These are phyloP conservation scores for Sclerotinia spermophila DNA, from an alignment of 2,329 filamentous ascomycete species.

Conservation along the genomic window DNA sequence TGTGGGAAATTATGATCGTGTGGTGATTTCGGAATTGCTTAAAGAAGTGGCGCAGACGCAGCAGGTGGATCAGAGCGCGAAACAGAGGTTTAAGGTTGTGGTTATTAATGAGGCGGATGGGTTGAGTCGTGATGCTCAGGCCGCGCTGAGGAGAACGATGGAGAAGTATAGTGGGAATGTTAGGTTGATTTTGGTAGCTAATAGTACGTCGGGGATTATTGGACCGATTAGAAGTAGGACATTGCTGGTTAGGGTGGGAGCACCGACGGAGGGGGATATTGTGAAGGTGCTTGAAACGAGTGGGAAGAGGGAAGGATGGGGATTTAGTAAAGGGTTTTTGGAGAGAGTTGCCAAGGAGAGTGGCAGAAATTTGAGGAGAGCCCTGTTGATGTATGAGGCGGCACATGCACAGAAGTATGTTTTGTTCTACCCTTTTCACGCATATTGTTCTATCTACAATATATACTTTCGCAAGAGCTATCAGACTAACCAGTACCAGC, in stretches of 20 bases:
- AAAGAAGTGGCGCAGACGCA: slow-evolving; percentile 99
- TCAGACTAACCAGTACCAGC: slow-evolving; percentile 45
- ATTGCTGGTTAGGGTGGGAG: slow-evolving; percentile 84
- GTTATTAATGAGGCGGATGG: slow-evolving; percentile 99
- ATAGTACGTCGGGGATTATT: slow-evolving; percentile 97
- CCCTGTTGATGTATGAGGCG: slow-evolving; percentile 93
- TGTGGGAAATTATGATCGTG: slow-evolving; percentile 92
- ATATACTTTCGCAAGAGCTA: neutral
- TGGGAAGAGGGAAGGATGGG: slow-evolving; percentile 79
- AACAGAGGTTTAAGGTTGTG: slow-evolving; percentile 95
- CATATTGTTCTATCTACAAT: neutral
- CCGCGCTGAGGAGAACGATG: slow-evolving; percentile 92
- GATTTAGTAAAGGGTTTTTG: slow-evolving; percentile 71
- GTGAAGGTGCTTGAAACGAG: slow-evolving; percentile 67
- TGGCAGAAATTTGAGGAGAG: slow-evolving; percentile 82
- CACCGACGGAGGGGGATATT: slow-evolving; percentile 82
- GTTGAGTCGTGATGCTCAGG: slow-evolving; percentile 89
- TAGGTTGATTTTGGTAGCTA: slow-evolving; percentile 85
- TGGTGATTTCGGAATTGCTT: slow-evolving; percentile 90
- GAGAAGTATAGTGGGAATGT: slow-evolving; percentile 98
- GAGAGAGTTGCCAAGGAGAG: slow-evolving; percentile 85
- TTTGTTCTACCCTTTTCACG: slow-evolving; percentile 9
- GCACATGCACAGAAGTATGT: slow-evolving; percentile 94
- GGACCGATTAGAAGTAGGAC: slow-evolving; percentile 94
- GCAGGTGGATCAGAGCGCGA: slow-evolving; percentile 90